Conservation (phyloP, 768 basidiomycete genomes). For the Naganishia vaughanmartiniae region DNA sequence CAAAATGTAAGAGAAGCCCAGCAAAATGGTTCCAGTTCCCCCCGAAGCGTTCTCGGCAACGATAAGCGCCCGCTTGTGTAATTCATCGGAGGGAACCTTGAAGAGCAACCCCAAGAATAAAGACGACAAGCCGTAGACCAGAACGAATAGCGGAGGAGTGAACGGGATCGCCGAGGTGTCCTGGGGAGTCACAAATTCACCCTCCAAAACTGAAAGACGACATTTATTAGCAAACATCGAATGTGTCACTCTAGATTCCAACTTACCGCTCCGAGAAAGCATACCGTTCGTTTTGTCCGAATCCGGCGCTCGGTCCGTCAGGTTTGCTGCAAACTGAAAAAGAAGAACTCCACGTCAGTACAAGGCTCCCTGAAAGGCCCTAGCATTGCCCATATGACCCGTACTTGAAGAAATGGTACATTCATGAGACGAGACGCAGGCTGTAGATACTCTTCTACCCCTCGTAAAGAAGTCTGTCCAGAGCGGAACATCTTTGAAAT, state of each 20-base stretch:
- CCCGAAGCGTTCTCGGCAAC: neutral
- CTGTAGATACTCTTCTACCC: conserved; percentile 3
- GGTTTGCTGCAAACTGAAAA: conserved; percentile 4
- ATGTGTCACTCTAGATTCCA: no score
- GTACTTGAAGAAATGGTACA: conserved; percentile 19
- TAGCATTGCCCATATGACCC: neutral
- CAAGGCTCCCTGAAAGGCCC: no score
- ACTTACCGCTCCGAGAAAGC: neutral
- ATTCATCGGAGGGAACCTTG: neutral
- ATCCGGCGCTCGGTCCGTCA: neutral
- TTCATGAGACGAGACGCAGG: conserved; percentile 9
- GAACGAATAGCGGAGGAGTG: neutral
- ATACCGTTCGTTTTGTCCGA: neutral
- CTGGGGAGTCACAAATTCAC: conserved; percentile 1
- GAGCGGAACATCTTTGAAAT: neutral
- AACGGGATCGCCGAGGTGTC: neutral
- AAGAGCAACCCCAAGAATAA: conserved; percentile 17
- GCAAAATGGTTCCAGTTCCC: conserved; percentile 20
- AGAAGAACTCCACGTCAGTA: neutral
- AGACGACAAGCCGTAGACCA: conserved; percentile 1
- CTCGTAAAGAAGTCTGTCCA: neutral
- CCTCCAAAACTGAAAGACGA: conserved; percentile 13
- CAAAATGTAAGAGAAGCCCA: neutral
- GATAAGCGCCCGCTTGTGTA: neutral
- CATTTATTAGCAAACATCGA: neutral